Percentiles rank a stretch among this genome's conserved stretches.
Evolutionary conservation across 495 filamentous ascomycete species (phyloP).

Genomic region (Stereocaulon alpinum): DNA sequence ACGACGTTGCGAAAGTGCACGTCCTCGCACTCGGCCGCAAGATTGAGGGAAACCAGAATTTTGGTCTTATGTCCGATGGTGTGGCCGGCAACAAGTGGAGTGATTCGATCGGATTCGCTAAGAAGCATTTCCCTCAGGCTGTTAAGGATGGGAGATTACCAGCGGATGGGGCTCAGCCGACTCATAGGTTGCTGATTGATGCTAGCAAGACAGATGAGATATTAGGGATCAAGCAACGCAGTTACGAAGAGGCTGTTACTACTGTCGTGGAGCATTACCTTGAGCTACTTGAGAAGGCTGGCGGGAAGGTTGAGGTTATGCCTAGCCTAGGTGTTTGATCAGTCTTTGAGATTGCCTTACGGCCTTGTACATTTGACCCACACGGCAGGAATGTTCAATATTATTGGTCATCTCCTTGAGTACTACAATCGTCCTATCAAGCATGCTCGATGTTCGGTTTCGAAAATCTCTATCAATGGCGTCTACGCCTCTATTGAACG

Average conservation of each 20-base stretch:
- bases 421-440: no score
- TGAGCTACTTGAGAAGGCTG: conserved; percentile 11
- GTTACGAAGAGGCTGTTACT: conserved; percentile 37
- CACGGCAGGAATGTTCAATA: no score
- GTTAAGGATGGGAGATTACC: conserved; percentile 30
- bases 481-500: no score
- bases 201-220: conserved; percentile 32
- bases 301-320: background rate
- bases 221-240: conserved; percentile 34
- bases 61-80: conserved; percentile 13
- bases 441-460: no score
- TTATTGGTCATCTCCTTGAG: no score
- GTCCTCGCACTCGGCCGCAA: conserved; percentile 31
- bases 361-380: no score
- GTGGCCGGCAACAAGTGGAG: conserved; percentile 30
- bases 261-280: conserved; percentile 29
- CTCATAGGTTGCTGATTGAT: conserved; percentile 30
- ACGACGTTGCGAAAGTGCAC: conserved; percentile 37
- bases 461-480: no score
- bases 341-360: no score
- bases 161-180: conserved; percentile 24
- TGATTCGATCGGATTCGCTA: conserved; percentile 29
- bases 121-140: conserved; percentile 29
- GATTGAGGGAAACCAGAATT: conserved; percentile 32
- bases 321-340: no score